Conservation (phyloP, 2,329 filamentous ascomycete genomes). For the Ascocoryne sarcoides region DNA sequence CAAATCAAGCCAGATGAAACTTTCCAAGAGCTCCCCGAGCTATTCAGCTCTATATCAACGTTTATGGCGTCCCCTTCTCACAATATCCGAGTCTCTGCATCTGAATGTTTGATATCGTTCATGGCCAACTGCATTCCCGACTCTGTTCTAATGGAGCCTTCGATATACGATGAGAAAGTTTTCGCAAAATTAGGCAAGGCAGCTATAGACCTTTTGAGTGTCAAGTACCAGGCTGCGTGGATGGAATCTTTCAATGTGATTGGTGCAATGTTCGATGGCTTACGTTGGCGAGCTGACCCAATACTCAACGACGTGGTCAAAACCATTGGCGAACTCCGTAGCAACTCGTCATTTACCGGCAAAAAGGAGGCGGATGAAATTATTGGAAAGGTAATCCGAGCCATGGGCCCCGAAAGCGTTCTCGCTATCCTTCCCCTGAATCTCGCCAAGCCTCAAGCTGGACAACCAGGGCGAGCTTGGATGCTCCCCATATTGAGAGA, state of each 20-base stretch:
- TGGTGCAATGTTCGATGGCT: conserved; percentile 74
- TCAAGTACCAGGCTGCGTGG: conserved; percentile 93
- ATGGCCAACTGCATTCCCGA: conserved; percentile 82
- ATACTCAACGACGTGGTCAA: conserved; percentile 68
- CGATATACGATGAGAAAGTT: conserved; percentile 84
- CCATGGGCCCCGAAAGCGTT: conserved; percentile 82
- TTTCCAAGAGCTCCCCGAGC: conserved; percentile 77
- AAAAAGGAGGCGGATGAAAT: conserved; percentile 94
- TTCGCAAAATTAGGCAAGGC: conserved; percentile 71
- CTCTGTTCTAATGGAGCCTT: conserved; percentile 76
- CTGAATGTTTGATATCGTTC: conserved; percentile 90
- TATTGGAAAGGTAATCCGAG: conserved; percentile 75
- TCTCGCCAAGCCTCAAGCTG: conserved; percentile 65
- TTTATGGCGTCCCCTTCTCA: conserved; percentile 83
- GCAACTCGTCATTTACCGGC: conserved; percentile 78
- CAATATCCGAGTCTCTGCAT: conserved; percentile 90
- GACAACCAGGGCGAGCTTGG: conserved; percentile 84
- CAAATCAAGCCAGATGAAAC: conserved; percentile 85
- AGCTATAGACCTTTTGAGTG: conserved; percentile 66
- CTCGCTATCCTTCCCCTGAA: conserved; percentile 80
- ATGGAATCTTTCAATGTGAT: conserved; percentile 88
- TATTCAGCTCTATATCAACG: conserved; percentile 70
- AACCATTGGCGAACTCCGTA: conserved; percentile 76
- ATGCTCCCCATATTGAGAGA: conserved; percentile 86
- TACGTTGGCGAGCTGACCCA: conserved; percentile 78